These are phyloP conservation scores for Inga leiocalycina DNA, from an alignment of 306 rosid species.

Conservation along the genomic window DNA sequence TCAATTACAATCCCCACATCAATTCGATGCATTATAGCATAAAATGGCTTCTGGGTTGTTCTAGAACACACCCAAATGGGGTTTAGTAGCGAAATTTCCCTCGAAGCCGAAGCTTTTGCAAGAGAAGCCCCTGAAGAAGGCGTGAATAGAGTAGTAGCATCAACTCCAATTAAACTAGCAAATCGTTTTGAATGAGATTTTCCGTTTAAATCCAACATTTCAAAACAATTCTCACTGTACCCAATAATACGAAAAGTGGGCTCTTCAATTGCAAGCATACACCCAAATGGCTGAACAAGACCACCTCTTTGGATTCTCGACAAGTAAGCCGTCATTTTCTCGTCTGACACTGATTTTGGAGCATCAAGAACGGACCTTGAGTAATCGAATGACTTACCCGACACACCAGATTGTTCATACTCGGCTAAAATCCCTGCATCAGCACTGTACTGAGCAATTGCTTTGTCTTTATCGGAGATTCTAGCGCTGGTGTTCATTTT, in stretches of 20 bases:
- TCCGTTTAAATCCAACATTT: conserved; percentile 55
- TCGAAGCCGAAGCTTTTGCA: conserved; percentile 53
- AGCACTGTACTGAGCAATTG: conserved; percentile 60
- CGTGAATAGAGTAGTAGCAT: conserved; percentile 66
- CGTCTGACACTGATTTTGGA: conserved; percentile 58
- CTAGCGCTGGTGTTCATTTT: conserved; percentile 39
- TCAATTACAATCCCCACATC: conserved; percentile 86
- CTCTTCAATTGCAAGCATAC: conserved; percentile 72
- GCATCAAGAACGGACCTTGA: conserved; percentile 49
- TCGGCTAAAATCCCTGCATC: conserved; percentile 70
- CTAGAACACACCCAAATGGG: conserved; percentile 74
- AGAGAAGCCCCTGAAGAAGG: conserved; percentile 69
- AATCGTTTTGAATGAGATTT: conserved; percentile 29
- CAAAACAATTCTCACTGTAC: conserved; percentile 71
- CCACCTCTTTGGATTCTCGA: conserved; percentile 84
- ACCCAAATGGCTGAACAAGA: conserved; percentile 73
- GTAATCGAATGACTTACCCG: conserved; percentile 76
- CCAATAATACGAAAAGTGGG: conserved; percentile 54
- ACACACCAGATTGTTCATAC: conserved; percentile 63
- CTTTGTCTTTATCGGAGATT: conserved; percentile 30
- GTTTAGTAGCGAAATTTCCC: conserved; percentile 66
- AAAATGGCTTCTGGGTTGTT: conserved; percentile 65
- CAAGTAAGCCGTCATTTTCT: conserved; percentile 61
- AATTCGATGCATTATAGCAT: conserved; percentile 82
- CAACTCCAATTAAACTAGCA: conserved; percentile 55